Evolutionary conservation across 495 filamentous ascomycete genomes (phyloP).

Genomic region (Saxophila tyrrhenica): DNA sequence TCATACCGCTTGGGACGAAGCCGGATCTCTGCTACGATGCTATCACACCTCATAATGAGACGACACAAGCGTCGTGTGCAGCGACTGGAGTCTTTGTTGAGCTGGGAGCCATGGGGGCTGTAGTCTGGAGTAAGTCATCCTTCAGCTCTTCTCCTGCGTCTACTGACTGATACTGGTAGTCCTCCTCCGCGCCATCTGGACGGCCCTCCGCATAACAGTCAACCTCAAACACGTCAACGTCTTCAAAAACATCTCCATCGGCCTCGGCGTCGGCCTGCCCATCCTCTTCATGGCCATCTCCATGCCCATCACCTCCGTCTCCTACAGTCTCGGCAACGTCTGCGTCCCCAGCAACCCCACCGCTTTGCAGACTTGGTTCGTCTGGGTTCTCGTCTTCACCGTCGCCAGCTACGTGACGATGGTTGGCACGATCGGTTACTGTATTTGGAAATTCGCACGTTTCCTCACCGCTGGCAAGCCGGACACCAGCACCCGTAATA

Average conservation of each 20-base stretch:
- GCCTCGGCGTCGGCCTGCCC: conserved; percentile 21
- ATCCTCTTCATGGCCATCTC: conserved; percentile 22
- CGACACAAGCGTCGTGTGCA: conserved; percentile 23
- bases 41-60: conserved; percentile 29
- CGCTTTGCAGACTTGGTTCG: conserved; percentile 24
- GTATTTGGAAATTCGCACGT: conserved; percentile 20
- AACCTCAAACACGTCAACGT: conserved; percentile 21
- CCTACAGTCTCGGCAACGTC: conserved; percentile 26
- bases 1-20: conserved; percentile 24
- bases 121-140: conserved; percentile 23
- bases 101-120: conserved; percentile 24
- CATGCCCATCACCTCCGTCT: conserved; percentile 25
- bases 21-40: conserved; percentile 26
- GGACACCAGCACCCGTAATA: background rate
- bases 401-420: conserved; percentile 23
- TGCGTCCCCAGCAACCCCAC: conserved; percentile 25
- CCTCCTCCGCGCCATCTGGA: conserved; percentile 29
- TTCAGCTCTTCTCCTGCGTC: background rate
- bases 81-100: conserved; percentile 25
- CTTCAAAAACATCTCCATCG: conserved; percentile 23
- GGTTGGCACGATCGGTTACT: conserved; percentile 25
- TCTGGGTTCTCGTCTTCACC: conserved; percentile 27
- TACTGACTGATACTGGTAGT: conserved; percentile 7
- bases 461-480: background rate
- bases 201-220: conserved; percentile 27